Evolutionary conservation across 1,139 yeast genomes (phyloP), one percentile per base, ranked within the genome.

Genomic region (Suhomyces anneliseae): DNA sequence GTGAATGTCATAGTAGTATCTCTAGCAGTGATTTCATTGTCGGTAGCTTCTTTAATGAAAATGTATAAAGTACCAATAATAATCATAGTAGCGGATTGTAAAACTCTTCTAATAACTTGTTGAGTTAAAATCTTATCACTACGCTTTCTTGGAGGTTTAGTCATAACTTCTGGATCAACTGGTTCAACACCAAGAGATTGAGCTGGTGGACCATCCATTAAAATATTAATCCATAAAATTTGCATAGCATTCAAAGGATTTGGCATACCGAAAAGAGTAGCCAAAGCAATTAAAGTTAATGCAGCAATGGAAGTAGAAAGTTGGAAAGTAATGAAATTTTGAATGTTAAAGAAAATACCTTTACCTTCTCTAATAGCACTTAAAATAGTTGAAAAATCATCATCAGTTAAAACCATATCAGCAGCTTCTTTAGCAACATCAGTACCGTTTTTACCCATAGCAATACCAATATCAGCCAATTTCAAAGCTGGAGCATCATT

Each of bases 121-220:
- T 64, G 62, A 6, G 97, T 90, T 55, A 93, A 72, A 46, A 93
- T 93, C 57, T 84, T 85, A 54, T 90, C 97, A 47, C 79, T 76
- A 63, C 97, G 83, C 48, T 83, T 79, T 67, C 99, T 82, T 46
- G 99, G 98, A 12, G 98, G 98, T 61, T 87, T 87, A 53, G 78
- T 81, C 98, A 93, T 92, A 36, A 93, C 96, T 62, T 85, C 95
- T 52, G 87, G 90, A 62, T 92, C 98, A 26, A 92, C 98, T 1
- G 97, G 96, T 69, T 93, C 99, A 32, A 93, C 98, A 46, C 99
- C 98, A 43, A 93, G 76, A 0, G 96, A 88, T 68, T 93, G 99
- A 0, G 99, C 99, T 4, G 99, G 99, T 8, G 99, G 99, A 0
- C 99, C 99, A 69, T 93, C 99, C 99, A 93, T 93, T 53, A 93